Evolutionary conservation across 2,329 filamentous ascomycete species (phyloP), one percentile per base, ranked within the genome.

Genomic region (Clonostachys sp.): DNA sequence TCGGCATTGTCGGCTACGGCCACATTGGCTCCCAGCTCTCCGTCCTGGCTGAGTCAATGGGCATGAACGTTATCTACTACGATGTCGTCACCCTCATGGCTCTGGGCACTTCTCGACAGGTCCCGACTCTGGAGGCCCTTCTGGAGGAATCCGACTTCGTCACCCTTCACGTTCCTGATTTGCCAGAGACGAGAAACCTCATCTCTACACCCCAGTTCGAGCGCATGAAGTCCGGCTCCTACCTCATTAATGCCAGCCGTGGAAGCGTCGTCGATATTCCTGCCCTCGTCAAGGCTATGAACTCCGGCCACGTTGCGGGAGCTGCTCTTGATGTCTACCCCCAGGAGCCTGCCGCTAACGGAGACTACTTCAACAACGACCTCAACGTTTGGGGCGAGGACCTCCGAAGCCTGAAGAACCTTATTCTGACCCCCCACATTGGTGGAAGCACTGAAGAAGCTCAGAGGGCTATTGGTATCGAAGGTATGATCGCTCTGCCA

Each of bases 381-480:
- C 77, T 99, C 50, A 96, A 96, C 70, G 55, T 71, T 10, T 99
- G 90, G 89, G 86, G 83, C 30, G 84, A 91, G 60, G 91, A 96
- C 51, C 80, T 99, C 43, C 83, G 89, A 46, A 80, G 80, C 45
- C 74, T 97, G 50, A 94, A 86, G 71, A 99, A 99, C 72, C 76
- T 99, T 56, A 95, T 99, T 57, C 77, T 99, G 44, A 96, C 92
- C 2, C 94, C 94, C 18, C 94, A 99, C 67, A 97, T 99, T 61
- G 94, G 94, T 58, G 94, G 94, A 48, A 96, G 90, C 68, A 99
- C 94, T 1, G 94, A 99, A 70, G 94, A 99, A 71, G 94, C 94
- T 6, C 94, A 99, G 72, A 86, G 89, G 49, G 92, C 94, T 14
- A 99, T 99, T 64, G 94, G 94, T 57, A 80, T 95, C 41, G 94